These are phyloP conservation scores for Rhododendron kiyosumense DNA, from an alignment of 148 eudicot genomes.

Conservation along the genomic window DNA sequence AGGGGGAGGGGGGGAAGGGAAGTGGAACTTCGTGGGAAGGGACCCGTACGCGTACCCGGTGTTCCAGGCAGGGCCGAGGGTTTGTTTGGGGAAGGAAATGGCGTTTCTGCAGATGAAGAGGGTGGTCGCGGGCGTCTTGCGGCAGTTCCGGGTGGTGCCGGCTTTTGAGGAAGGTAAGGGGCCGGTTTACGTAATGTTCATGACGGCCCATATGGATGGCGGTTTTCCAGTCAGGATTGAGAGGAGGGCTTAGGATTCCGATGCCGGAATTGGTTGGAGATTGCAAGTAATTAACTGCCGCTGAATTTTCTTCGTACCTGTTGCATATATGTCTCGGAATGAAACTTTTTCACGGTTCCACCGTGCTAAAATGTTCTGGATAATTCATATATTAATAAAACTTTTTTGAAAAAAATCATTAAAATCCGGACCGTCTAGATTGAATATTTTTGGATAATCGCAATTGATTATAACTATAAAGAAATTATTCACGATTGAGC, in stretches of 20 bases:
- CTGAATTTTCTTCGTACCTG: neutral
- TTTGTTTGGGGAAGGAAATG: slow-evolving; percentile 33
- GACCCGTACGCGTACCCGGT: slow-evolving; percentile 21
- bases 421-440: too few species aligned
- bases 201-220: slow-evolving; percentile 22
- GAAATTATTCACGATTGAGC: too few species aligned
- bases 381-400: too few species aligned
- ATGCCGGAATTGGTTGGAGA: neutral
- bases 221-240: slow-evolving; percentile 20
- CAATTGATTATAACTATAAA: too few species aligned
- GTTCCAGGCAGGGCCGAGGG: slow-evolving; percentile 29
- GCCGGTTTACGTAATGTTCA: slow-evolving; percentile 8
- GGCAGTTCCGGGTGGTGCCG: slow-evolving; percentile 20
- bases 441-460: too few species aligned
- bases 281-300: neutral
- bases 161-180: neutral
- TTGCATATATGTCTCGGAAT: too few species aligned
- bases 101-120: slow-evolving; percentile 31
- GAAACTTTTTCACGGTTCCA: too few species aligned
- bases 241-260: neutral
- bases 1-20: neutral
- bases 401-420: too few species aligned
- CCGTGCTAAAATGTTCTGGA: too few species aligned
- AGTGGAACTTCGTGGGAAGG: slow-evolving; percentile 9
- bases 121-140: slow-evolving; percentile 14